Percentiles rank a stretch among this genome's conserved stretches.
phyloP scores from a whole-genome alignment of 306 rosid species.

The Lablab purpureus region DNA sequence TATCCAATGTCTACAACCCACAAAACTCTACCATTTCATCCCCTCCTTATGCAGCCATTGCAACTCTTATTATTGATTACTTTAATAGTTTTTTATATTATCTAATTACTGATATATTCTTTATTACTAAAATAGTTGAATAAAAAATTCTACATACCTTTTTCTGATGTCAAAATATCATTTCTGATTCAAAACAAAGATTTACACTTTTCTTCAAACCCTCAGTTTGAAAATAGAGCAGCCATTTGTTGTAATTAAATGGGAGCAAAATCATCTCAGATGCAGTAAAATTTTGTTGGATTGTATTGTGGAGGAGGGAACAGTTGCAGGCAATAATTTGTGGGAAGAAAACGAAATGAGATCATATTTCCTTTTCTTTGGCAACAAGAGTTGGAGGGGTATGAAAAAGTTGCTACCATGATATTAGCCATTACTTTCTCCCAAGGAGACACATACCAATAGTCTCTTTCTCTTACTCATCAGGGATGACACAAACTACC shows the following conservation, averaged over 20 bases:
- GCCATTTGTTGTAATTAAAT: background rate
- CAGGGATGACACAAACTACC: background rate
- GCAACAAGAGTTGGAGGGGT: constrained; percentile 34
- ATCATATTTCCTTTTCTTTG: constrained; percentile 24
- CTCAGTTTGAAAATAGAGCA: background rate
- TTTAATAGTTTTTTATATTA: no score
- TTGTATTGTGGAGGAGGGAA: background rate
- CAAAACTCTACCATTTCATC: background rate
- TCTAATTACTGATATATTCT: no score
- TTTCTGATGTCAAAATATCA: no score
- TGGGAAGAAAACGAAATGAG: constrained; percentile 36
- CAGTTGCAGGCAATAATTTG: constrained; percentile 41
- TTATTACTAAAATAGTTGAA: no score
- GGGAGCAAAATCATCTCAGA: background rate
- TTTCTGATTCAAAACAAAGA: background rate
- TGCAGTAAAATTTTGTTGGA: background rate
- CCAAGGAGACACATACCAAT: constrained; percentile 33
- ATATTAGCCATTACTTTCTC: constrained; percentile 47
- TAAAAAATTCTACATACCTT: no score
- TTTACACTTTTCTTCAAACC: constrained; percentile 37
- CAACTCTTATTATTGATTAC: no score
- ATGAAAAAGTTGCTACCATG: constrained; percentile 44
- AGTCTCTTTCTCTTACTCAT: constrained; percentile 45
- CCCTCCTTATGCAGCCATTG: background rate
- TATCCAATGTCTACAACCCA: background rate